These are phyloP conservation scores for Plasmodium sp. DNA, from an alignment of 169 alveolate species.

Conservation along the genomic window DNA sequence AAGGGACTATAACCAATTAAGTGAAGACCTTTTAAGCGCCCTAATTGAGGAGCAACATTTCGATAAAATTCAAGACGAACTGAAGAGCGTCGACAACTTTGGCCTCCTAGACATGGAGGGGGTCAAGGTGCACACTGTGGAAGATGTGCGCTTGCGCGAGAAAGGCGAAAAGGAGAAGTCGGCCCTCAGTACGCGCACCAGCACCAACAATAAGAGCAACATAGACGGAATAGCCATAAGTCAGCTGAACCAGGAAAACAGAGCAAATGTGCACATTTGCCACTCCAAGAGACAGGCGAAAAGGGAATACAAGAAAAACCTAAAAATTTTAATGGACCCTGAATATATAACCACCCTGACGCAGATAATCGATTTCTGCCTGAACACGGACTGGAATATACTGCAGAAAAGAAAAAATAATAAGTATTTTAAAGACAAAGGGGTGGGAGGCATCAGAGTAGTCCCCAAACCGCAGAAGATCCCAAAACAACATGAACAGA, in stretches of 20 bases:
- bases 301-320: constrained; percentile 2
- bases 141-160: not conserved
- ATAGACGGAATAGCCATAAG: not conserved
- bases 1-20: constrained; percentile 14
- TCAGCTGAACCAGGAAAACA: not conserved
- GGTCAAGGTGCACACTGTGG: not conserved
- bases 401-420: constrained; percentile 37
- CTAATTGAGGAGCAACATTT: not conserved
- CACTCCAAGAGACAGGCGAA: not conserved
- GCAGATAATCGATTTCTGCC: constrained; percentile 65
- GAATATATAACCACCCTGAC: constrained; percentile 58
- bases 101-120: constrained; percentile 1
- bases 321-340: constrained; percentile 57
- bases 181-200: not conserved
- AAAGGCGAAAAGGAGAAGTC: not conserved
- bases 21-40: not conserved
- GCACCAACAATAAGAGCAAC: not conserved
- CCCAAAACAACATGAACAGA: constrained; percentile 80
- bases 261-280: not conserved
- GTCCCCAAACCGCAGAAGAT: constrained; percentile 81
- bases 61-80: not conserved
- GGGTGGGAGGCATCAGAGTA: constrained; percentile 84
- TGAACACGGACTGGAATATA: constrained; percentile 63
- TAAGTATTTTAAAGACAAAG: constrained; percentile 56
- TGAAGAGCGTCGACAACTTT: not conserved